Evolutionary conservation across 2,329 filamentous ascomycete genomes (phyloP), one percentile per base, ranked within the genome.

Genomic region (Colletotrichum paranaense): DNA sequence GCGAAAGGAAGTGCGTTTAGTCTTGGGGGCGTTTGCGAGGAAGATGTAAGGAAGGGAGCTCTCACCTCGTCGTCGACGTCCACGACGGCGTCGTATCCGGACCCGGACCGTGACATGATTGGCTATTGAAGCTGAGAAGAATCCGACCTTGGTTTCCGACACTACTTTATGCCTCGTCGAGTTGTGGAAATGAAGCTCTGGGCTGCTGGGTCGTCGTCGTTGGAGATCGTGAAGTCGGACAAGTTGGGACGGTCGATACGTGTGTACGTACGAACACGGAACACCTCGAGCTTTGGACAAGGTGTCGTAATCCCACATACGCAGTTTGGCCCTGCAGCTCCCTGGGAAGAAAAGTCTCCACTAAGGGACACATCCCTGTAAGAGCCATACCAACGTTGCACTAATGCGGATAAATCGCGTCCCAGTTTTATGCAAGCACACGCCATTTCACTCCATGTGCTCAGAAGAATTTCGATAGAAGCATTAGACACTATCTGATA

Each of bases 1-100:
- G 82, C 35, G 6, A 55, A 19, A 68, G 56, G 59, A 62, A 55
- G 75, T 77, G 68, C 78, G 75, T 55, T 73, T 16, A 68, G 69
- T 53, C n/a, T 62, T 55, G 52, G 6, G 38, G 42, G 14, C 9
- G 55, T n/a, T n/a, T 2, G 42, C 19, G 32, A 42, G 26, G 42
- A 7, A 35, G 19, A 49, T 16, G 32, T 52, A 59, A 62, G 42
- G 52, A 9, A 55, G n/a, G 42, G 42, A 67, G 72, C 84, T 76
- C n/a, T 26, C 86, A 97, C 95, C 90, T 98, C 97, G 80, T 97
- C 94, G 82, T 99, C 97, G 68, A 98, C 93, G 80, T 99, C 97
- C 73, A 99, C 97, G 77, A 99, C 96, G 75, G 97, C 97, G 87
- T 99, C 97, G 84, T 99, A 99, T 78, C 95, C 95, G 81, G 94